phyloP scores from a whole-genome alignment of 495 filamentous ascomycete species.

The Neurospora sp. region DNA sequence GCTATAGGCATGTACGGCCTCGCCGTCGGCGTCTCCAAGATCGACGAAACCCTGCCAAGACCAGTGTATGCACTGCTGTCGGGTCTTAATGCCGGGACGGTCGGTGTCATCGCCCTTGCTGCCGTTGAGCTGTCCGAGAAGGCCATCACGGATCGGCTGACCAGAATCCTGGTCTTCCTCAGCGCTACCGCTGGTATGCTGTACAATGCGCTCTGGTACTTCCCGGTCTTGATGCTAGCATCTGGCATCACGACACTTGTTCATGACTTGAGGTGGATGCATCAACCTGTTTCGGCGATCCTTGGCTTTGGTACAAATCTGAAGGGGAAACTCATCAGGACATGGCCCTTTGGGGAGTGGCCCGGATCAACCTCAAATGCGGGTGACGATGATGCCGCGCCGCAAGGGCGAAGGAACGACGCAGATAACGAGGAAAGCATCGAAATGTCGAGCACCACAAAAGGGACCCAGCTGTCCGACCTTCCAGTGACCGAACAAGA shows the following conservation, averaged over 20 bases:
- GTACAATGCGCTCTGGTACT: conserved; percentile 78
- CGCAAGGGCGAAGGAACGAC: background rate
- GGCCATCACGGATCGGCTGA: conserved; percentile 63
- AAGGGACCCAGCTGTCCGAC: background rate
- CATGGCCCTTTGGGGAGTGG: background rate
- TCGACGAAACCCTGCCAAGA: conserved; percentile 49
- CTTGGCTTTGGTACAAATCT: background rate
- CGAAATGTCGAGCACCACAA: background rate
- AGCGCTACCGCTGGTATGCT: conserved; percentile 58
- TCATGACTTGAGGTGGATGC: conserved; percentile 52
- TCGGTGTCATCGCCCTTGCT: conserved; percentile 71
- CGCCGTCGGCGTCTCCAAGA: conserved; percentile 54
- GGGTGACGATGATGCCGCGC: background rate
- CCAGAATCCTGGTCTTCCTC: conserved; percentile 60
- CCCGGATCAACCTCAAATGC: background rate
- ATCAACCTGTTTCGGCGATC: conserved; percentile 10
- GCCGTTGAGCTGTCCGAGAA: conserved; percentile 65
- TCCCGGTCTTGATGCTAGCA: conserved; percentile 57
- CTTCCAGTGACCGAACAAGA: conserved; percentile 11
- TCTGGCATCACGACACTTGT: conserved; percentile 45
- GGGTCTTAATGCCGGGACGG: conserved; percentile 67
- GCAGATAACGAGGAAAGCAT: conserved; percentile 2
- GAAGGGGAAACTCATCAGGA: background rate
- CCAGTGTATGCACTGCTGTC: conserved; percentile 68
- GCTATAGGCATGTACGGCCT: conserved; percentile 70